Evolutionary conservation across 352 stramenopile species (phyloP), one percentile per base, ranked within the genome.

Genomic region (Globisporangium okanoganense): DNA sequence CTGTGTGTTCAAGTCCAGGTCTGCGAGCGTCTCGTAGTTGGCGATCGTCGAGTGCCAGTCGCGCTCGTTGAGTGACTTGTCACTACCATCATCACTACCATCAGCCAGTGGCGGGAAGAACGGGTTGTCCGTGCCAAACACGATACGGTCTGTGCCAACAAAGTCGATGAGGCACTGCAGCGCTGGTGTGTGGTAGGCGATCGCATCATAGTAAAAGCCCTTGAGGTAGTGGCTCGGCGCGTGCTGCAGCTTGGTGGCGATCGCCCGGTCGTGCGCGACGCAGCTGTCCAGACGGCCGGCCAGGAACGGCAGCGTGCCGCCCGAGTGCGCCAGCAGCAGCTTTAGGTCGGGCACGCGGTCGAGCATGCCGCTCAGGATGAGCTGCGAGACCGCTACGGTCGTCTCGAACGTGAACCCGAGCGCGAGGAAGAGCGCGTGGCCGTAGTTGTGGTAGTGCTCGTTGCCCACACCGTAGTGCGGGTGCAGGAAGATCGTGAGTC

Each of bases 341-440:
- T 74, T 69, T 41, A 89, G 65, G 16, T 68, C 59, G 13, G 79
- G 75, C 4, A 84, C 71, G 48, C 63, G 62, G 53, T 89, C 79
- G 36, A 89, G 54, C 41, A 80, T 55, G 4, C 79, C 79, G 25
- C 71, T 85, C 3, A 89, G 69, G 36, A 89, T 62, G n/a, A 89
- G 60, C 41, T 79, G 60, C 18, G 78, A 76, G n/a, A 87, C 75
- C 1, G 79, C 78, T 3, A 78, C 72, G 22, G 78, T 87, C 52
- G 79, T 86, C 72, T 88, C 79, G 65, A 88, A 88, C 33, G 79
- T 79, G 67, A 88, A 88, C 2, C 79, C 79, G 25, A 88, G 62
- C 18, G 78, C 79, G 16, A 88, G 58, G 62, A 82, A 82, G 20
- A 89, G 61, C 7, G 73, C 71, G 61, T 89, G 79, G 18, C 79